These are phyloP conservation scores for Pyropia haitanensis DNA, from an alignment of 23 red algal genomes.

Conservation along the genomic window DNA sequence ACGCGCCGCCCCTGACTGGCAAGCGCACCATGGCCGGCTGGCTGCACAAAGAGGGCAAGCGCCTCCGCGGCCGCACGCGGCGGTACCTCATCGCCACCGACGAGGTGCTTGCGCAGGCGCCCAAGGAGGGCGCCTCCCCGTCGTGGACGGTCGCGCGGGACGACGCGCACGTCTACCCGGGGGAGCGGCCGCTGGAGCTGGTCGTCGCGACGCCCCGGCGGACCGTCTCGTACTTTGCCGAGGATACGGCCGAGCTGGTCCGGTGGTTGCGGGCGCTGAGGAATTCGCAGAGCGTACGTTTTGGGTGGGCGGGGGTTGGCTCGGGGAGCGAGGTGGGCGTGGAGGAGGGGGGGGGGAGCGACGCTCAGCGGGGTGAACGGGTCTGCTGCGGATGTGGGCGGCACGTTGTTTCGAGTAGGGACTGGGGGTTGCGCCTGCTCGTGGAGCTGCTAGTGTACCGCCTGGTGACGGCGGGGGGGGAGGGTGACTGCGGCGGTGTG, in stretches of 20 bases:
- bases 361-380: too few species aligned
- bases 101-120: constrained; percentile 38
- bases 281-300: constrained; percentile 18
- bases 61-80: constrained; percentile 36
- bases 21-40: constrained; percentile 9
- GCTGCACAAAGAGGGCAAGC: constrained; percentile 62
- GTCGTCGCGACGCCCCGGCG: constrained; percentile 36
- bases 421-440: too few species aligned
- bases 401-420: too few species aligned
- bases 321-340: too few species aligned
- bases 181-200: constrained; percentile 60
- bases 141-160: constrained; percentile 58
- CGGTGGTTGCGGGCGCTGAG: constrained; percentile 61
- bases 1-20: too few species aligned
- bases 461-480: too few species aligned
- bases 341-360: too few species aligned
- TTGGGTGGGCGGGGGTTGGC: too few species aligned
- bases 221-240: constrained; percentile 75
- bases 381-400: too few species aligned
- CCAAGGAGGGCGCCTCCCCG: constrained; percentile 35
- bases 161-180: constrained; percentile 35
- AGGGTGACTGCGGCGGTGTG: too few species aligned
- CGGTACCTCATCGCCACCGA: constrained; percentile 40
- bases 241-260: constrained; percentile 25
- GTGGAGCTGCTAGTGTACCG: too few species aligned